phyloP scores from a whole-genome alignment of 345 rosid genomes.

The Reutealis trisperma region DNA sequence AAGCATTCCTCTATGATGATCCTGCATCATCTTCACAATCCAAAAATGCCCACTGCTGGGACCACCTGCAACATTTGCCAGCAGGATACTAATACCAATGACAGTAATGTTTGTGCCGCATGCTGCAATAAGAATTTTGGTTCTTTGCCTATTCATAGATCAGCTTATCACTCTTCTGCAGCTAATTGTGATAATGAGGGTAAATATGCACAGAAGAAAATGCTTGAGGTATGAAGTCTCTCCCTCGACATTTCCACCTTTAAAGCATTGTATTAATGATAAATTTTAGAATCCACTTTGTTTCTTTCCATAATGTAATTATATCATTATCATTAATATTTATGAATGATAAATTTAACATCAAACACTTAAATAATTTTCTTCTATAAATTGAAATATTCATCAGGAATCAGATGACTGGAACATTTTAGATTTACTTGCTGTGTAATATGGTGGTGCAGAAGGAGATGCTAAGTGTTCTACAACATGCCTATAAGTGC shows the following conservation, averaged over 20 bases:
- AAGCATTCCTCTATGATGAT: conserved; percentile 83
- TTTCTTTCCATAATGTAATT: background rate
- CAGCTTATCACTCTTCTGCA: conserved; percentile 23
- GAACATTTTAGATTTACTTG: background rate
- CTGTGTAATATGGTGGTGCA: conserved; percentile 22
- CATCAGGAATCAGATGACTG: background rate
- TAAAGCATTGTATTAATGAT: background rate
- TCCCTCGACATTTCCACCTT: background rate
- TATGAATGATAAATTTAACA: background rate
- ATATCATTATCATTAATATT: background rate
- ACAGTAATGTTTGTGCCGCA: conserved; percentile 37
- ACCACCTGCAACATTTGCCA: conserved; percentile 42
- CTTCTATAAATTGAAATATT: background rate
- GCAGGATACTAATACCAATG: conserved; percentile 25
- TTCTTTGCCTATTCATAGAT: conserved; percentile 31
- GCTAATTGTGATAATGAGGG: conserved; percentile 7
- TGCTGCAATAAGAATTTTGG: conserved; percentile 34
- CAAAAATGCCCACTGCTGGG: conserved; percentile 12
- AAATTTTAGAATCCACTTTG: background rate
- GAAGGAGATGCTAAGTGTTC: conserved; percentile 30
- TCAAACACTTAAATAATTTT: too few relatives aligned
- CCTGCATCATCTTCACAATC: conserved; percentile 52
- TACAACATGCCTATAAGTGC: conserved; percentile 49
- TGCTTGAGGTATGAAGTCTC: conserved; percentile 5
- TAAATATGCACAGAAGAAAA: background rate